Conservation (phyloP, 805 yeast genomes). For the Suhomyces canberraensis region DNA sequence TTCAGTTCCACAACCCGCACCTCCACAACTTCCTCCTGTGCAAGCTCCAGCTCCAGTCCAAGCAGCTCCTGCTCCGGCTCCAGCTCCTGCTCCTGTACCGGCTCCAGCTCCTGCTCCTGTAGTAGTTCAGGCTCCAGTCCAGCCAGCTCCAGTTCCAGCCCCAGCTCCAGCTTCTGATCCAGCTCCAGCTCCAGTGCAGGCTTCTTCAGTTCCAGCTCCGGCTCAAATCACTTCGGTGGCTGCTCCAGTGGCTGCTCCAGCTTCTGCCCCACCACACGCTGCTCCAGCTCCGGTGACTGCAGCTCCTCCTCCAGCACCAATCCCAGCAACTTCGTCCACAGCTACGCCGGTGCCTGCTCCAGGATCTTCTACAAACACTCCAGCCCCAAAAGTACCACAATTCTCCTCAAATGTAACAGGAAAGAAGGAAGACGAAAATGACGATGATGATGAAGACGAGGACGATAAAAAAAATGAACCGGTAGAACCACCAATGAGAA, state of each 20-base stretch:
- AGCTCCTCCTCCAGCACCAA: not conserved
- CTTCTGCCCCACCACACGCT: constrained; percentile 6
- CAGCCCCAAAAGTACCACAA: constrained; percentile 12
- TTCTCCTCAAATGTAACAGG: constrained; percentile 20
- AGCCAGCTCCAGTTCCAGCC: constrained; percentile 3
- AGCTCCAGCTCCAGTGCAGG: constrained; percentile 3
- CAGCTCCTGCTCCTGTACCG: constrained; percentile 7
- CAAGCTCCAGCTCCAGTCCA: constrained; percentile 1
- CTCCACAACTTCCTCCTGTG: not conserved
- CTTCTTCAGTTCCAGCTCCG: constrained; percentile 1
- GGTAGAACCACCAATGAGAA: constrained; percentile 44
- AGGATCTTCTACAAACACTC: not conserved
- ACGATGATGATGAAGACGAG: constrained; percentile 29
- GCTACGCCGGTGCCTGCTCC: constrained; percentile 1
- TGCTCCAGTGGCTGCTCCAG: constrained; percentile 3
- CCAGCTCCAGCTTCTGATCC: constrained; percentile 4
- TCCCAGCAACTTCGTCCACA: constrained; percentile 2
- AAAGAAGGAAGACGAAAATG: constrained; percentile 20
- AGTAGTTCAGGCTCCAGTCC: not conserved
- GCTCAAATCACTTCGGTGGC: constrained; percentile 7
- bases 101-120: constrained; percentile 8
- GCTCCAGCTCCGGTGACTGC: constrained; percentile 5
- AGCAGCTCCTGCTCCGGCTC: not conserved
- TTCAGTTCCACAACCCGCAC: constrained; percentile 4
- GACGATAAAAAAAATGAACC: constrained; percentile 24